A percentile compares a stretch with the other conserved stretches of the same genome.
Conservation (phyloP, 225 moss, liverwort and hornwort species). For the Pseudoscleropodium purum region DNA sequence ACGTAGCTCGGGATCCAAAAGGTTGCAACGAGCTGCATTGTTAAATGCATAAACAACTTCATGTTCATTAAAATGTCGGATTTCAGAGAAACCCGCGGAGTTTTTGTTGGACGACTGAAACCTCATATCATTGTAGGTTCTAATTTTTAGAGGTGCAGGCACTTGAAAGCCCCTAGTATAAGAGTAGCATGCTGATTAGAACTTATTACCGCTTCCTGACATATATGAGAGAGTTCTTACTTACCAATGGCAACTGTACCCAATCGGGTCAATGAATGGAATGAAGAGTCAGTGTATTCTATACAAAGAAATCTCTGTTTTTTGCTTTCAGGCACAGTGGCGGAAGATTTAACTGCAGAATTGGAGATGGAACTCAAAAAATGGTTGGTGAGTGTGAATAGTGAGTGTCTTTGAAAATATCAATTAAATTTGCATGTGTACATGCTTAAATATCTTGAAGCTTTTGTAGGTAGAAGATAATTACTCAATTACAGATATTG, state of each 20-base stretch:
- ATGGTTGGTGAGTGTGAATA: not conserved
- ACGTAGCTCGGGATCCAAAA: not conserved
- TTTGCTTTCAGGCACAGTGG: not conserved
- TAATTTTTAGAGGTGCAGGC: not conserved
- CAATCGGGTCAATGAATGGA: not conserved
- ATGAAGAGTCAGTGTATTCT: not conserved
- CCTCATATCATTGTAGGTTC: not conserved
- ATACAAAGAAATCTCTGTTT: not conserved
- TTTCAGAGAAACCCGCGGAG: not conserved
- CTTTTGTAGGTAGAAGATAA: too few species aligned
- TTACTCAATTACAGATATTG: not conserved
- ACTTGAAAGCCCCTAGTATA: not conserved
- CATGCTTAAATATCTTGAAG: not conserved
- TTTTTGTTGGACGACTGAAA: not conserved
- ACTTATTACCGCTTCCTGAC: not conserved
- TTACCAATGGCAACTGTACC: not conserved
- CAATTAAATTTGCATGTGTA: not conserved
- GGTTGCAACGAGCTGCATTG: not conserved
- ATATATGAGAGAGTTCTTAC: not conserved
- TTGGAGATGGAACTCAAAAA: too few species aligned
- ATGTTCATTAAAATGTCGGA: not conserved
- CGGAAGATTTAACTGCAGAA: too few species aligned
- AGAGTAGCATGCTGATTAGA: not conserved
- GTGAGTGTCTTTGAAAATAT: not conserved
- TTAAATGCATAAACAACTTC: not conserved